A percentile compares a stretch with the other conserved stretches of the same genome.
Conservation (phyloP, 1,139 yeast genomes). For the Geotrichum bryndzae region DNA sequence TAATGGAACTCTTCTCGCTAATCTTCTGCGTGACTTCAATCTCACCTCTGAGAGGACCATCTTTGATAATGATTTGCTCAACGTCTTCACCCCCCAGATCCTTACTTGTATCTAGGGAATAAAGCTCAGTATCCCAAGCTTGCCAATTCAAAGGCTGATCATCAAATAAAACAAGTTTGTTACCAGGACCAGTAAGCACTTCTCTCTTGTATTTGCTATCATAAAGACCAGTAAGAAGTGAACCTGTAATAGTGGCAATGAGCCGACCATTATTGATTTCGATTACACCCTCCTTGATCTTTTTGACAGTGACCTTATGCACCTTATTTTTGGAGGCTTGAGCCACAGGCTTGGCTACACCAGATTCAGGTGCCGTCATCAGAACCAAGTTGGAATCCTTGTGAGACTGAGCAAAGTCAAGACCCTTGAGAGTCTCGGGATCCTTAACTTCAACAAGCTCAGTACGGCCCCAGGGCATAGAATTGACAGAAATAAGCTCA, state of each 20-base stretch:
- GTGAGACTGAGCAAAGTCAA: slow-evolving; percentile 7
- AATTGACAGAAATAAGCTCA: slow-evolving; percentile 41
- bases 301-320: slow-evolving; percentile 34
- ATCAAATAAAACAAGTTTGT: slow-evolving; percentile 72
- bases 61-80: slow-evolving; percentile 38
- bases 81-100: slow-evolving; percentile 46
- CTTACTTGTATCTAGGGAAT: slow-evolving; percentile 62
- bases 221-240: slow-evolving; percentile 60
- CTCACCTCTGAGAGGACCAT: slow-evolving; percentile 56
- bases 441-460: slow-evolving; percentile 41
- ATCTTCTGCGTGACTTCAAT: slow-evolving; percentile 53
- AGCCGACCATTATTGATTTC: slow-evolving; percentile 56
- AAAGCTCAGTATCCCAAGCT: slow-evolving; percentile 97
- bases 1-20: slow-evolving; percentile 52
- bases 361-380: slow-evolving; percentile 19
- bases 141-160: slow-evolving; percentile 89
- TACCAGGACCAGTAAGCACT: slow-evolving; percentile 61
- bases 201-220: slow-evolving; percentile 62
- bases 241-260: slow-evolving; percentile 54
- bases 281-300: slow-evolving; percentile 40
- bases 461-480: slow-evolving; percentile 64
- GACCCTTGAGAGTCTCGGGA: slow-evolving; percentile 1
- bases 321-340: slow-evolving; percentile 1
- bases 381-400: slow-evolving; percentile 18
- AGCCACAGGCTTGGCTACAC: slow-evolving; percentile 20